Base-by-base conservation (phyloP, 1,139 yeast genomes). In the Yamadazyma friedrichii region DNA sequence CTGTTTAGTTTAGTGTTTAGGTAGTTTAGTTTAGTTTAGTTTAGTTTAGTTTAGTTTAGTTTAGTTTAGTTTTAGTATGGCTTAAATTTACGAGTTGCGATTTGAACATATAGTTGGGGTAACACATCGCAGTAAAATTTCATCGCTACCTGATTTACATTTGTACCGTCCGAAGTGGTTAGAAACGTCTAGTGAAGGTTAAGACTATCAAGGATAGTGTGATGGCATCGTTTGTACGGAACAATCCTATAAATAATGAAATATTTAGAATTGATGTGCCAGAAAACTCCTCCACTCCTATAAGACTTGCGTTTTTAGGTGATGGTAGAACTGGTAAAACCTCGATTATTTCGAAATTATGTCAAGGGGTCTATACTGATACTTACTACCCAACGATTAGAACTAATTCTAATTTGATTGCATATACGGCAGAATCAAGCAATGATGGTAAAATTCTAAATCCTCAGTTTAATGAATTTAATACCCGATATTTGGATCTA, bases 341-440 rank as follows among this genome's bases (percentile, higher is more conserved):
- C 2, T 65, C 78, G 1, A 60, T 72, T 16, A 68, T 76, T n/a
- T 76, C 83, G 20, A 70, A 79, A 41, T 52, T 81, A 15, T 56
- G 67, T 17, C 68, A 76, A 36, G 74, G 77, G 12, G 66, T 70
- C 36, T 72, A 75, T 31, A 64, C 70, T 26, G 82, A 75, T 35
- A 77, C 80, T 4, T 81, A 85, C 56, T 84, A 85, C 50, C 93
- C 93, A 2, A 84, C 91, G 1, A 67, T 64, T 24, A 74, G 61
- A 55, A 75, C 67, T 59, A 65, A 67, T 22, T 79, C 88, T 10
- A 67, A 80, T 42, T 59, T 84, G 38, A 71, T 82, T 50, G 76
- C 76, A 16, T 84, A 69, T 51, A 56, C 55, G 4, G 80, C 89
- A 0, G 54, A 56, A 4, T 57, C 70, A 6, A 51, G 48, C n/a